Evolutionary conservation across 305 asterid species (phyloP), one percentile per base, ranked within the genome.

Genomic region (Fraxinus sp.): DNA sequence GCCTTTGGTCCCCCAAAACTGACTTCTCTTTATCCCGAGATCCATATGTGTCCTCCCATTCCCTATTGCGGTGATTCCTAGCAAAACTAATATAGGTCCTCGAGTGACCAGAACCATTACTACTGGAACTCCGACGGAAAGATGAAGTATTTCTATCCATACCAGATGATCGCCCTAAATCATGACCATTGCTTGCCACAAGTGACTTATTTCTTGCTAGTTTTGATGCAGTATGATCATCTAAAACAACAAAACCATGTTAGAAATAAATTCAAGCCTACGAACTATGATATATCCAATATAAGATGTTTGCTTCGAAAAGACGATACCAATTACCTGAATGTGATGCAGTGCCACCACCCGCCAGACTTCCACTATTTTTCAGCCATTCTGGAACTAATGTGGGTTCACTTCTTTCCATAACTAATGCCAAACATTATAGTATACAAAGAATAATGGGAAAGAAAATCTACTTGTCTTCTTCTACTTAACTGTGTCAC

Each of bases 341-440:
- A 81, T 85, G 95, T 22, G 91, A 85, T 10, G 79, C 14, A 70
- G 91, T 74, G 68, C 91, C 89, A 75, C 90, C 86, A 78, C 87
- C 87, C 76, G 87, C 82, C 79, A 86, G 83, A 87, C 86, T 92
- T 85, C 93, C 94, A 83, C 91, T 73, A 82, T 84, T 94, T 87
- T 88, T 94, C 88, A 92, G 88, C 98, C 98, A 94, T 88, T 92
- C 91, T 0, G 98, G 98, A 64, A 89, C 92, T 83, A 94, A 89
- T 79, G 94, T 86, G 68, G 98, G 98, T 84, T 94, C 98, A 92
- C 88, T 91, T 88, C 86, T 91, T 80, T 91, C 98, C 98, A 94
- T 94, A 87, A 82, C 88, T 85, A 84, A 82, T 85, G 78, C 82
- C 83, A 87, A 85, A 90, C 93, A 89, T 91, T 85, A 91, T 86